Conservation (phyloP, 495 filamentous ascomycete species). For the Aspergillus asperescens region DNA sequence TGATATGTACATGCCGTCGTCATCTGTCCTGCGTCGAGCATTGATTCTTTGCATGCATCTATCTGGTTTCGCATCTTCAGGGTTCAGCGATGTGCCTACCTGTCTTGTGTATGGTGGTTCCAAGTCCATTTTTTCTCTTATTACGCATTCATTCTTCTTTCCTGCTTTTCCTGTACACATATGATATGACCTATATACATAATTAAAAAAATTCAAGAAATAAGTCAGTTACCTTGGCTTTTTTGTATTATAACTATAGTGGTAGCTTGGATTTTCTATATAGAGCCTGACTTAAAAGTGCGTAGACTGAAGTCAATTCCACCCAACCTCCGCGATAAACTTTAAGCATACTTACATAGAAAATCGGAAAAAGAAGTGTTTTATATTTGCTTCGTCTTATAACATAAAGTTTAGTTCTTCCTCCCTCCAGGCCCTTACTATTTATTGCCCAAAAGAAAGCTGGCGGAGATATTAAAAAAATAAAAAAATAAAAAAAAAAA, state of each 20-base stretch:
- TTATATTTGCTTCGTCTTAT: no score
- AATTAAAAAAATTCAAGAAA: slow-evolving; percentile 1
- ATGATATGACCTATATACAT: not conserved
- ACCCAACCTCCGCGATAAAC: no score
- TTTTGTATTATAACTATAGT: not conserved
- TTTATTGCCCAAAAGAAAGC: not conserved
- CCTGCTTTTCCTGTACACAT: slow-evolving; percentile 10
- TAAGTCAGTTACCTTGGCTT: not conserved
- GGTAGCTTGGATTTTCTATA: not conserved
- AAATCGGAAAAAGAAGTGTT: no score
- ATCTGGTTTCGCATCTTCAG: slow-evolving; percentile 21
- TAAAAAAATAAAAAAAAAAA: not conserved
- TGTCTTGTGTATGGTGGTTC: slow-evolving; percentile 3
- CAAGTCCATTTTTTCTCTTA: not conserved
- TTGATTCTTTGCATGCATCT: slow-evolving; percentile 22
- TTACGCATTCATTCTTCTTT: not conserved
- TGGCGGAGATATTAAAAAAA: not conserved
- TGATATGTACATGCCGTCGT: slow-evolving; percentile 19
- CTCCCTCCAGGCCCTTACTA: not conserved
- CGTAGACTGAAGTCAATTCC: no score
- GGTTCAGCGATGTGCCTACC: slow-evolving; percentile 29
- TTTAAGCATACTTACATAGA: no score
- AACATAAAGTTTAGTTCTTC: no score
- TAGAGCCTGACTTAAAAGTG: no score
- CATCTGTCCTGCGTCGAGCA: slow-evolving; percentile 27